Base-by-base conservation (phyloP, 805 yeast species). In the Candida peoriensis region DNA sequence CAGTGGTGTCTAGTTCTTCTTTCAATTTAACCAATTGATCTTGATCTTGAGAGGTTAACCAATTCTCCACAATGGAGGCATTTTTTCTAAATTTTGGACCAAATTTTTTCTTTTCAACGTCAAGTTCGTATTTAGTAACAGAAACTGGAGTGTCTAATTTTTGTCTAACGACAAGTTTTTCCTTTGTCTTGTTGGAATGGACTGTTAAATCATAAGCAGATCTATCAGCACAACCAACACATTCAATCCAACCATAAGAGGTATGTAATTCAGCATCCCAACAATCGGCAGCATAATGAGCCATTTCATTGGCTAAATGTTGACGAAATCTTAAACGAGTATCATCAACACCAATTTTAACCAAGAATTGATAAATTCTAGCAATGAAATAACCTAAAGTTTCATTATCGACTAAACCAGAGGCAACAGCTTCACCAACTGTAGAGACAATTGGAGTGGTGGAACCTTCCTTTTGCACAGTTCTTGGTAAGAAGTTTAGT, bases 161-260 rank as follows among this genome's bases (percentile, higher is more conserved):
- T 67, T 93, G 83, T 72, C 97, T 84, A 30, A 93, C 99, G 41
- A 88, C 89, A 52, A 93, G 70, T 66, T 88, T 90, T 68, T 87
- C 96, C 64, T 87, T 87, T 39, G 98, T 93, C 65, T 85, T 84
- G 38, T 90, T 93, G 29, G 97, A 66, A 61, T 93, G 99, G 42
- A 94, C 98, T 32, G 90, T 75, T 63, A 93, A 76, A 68, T 93
- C 99, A 60, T 87, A 93, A 27, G 99, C 99, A 30, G 96, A 85
- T 71, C 99, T 80, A 68, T 93, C 99, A 47, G 99, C 99, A 70
- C 97, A 93, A 50, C 99, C 99, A 60, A 93, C 97, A 79, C 98
- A 94, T 70, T 93, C 99, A 53, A 93, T 85, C 99, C 99, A 93
- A 53, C 99, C 99, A 54, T 87, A 93, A 22, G 96, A 86, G 28